Evolutionary conservation across 2,329 filamentous ascomycete species (phyloP).

Genomic region (Corinectria fuckeliana): DNA sequence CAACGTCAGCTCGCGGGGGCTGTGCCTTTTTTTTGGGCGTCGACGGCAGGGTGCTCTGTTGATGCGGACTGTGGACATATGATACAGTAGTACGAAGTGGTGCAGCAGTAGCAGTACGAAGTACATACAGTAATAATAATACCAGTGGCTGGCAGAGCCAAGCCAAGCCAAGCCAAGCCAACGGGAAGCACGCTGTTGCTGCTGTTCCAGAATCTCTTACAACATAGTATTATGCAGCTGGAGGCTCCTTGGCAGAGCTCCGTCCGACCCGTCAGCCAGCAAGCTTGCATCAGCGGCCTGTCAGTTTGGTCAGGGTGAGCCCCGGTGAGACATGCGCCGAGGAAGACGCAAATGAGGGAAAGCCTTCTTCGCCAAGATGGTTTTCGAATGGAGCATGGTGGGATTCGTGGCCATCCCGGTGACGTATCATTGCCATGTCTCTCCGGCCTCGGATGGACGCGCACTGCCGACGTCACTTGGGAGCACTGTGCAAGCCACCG

Average conservation of each 20-base stretch:
- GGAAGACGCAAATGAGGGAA: neutral
- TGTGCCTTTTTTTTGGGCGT: slow-evolving; percentile 17
- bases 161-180: neutral
- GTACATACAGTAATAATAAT: neutral
- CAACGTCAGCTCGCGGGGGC: slow-evolving; percentile 39
- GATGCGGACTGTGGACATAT: too few relatives aligned
- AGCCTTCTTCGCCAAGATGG: neutral
- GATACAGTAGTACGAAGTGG: too few relatives aligned
- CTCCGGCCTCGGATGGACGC: neutral
- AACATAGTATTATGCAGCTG: neutral
- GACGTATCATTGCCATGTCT: slow-evolving; percentile 6
- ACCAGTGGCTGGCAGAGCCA: too few relatives aligned
- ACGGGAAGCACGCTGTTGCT: neutral
- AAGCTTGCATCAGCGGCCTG: slow-evolving; percentile 20
- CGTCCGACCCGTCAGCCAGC: neutral
- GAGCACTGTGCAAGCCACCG: neutral
- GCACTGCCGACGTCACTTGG: slow-evolving; percentile 18
- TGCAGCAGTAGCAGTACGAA: neutral
- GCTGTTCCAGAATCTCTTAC: neutral
- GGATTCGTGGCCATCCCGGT: slow-evolving; percentile 9
- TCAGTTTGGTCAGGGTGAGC: neutral
- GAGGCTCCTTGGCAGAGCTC: neutral
- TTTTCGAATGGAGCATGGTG: too few relatives aligned
- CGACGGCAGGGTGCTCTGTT: neutral
- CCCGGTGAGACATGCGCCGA: neutral